Conservation (phyloP, 495 filamentous ascomycete genomes). For the Daldinia bambusicola region DNA sequence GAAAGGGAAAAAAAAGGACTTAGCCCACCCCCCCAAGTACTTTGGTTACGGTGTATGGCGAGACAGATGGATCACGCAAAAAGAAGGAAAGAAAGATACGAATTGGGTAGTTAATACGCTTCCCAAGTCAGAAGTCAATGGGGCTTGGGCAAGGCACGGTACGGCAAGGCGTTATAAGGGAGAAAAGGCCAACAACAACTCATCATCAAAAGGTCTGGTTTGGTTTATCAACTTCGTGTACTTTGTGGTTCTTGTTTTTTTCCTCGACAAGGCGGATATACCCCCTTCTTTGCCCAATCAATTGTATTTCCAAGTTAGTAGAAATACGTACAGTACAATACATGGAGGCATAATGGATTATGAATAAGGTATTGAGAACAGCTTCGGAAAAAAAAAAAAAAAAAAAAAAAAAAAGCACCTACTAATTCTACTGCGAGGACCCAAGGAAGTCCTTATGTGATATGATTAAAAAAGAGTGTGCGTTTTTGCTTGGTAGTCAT, state of each 20-base stretch:
- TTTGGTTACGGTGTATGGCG: background rate
- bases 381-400: too few species aligned
- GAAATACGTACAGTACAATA: background rate
- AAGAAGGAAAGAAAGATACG: background rate
- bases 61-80: background rate
- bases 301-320: background rate
- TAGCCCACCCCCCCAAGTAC: background rate
- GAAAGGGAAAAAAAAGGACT: too few species aligned
- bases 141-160: conserved; percentile 2
- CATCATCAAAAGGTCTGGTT: conserved; percentile 1
- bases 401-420: too few species aligned
- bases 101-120: conserved; percentile 7
- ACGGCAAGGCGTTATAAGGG: conserved; percentile 35
- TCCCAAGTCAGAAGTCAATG: conserved; percentile 25
- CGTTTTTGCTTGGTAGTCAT: conserved; percentile 3
- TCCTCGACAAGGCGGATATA: conserved; percentile 6
- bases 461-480: background rate
- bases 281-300: background rate
- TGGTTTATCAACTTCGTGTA: conserved; percentile 8
- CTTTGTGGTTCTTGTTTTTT: background rate
- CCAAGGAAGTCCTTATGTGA: too few species aligned
- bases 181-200: conserved; percentile 24
- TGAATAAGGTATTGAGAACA: background rate
- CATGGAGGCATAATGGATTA: background rate
- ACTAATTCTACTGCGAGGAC: too few species aligned